Evolutionary conservation across 352 stramenopile species (phyloP), one percentile per base, ranked within the genome.

Genomic region (Phytophthora constricta): DNA sequence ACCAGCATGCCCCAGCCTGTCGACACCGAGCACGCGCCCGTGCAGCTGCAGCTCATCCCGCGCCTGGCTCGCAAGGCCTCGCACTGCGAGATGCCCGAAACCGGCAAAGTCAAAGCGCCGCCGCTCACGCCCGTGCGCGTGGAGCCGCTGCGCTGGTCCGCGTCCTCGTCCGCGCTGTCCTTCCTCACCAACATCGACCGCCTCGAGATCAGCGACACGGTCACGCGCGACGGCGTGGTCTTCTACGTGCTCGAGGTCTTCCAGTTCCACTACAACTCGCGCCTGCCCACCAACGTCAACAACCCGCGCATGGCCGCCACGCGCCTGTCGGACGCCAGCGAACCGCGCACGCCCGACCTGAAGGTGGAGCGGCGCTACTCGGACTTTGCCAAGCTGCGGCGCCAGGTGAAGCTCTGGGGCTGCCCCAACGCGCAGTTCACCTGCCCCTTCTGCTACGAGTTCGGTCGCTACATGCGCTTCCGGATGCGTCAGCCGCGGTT

Each of bases 381-480:
- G 20, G 80, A 91, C 28, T 91, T 91, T 43, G 63, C 67, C 26
- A 72, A 76, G 54, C 61, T 92, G 41, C 75, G 79, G 11, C 62
- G 73, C 17, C 72, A 89, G 23, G 68, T 87, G 11, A 74, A 66
- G 45, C 58, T 65, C 23, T 86, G 72, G 74, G 62, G 58, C 25
- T 86, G 68, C 63, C 74, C 74, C 34, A 77, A 86, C 54, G 64
- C 70, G 42, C 66, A 82, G 50, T 84, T 75, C 65, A 71, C 68
- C 54, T 91, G 83, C 58, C 70, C 74, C 19, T 91, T 85, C 55
- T 91, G 83, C 71, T 70, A 86, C 68, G 72, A 84, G 43, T 87
- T 83, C 53, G 58, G 78, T 37, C 72, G 73, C 55, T 78, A 86
- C 68, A 74, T 89, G 59, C 72, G 78, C 27, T 87, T 87, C 60